Percentiles rank a stretch among this genome's conserved stretches.
Evolutionary conservation across 768 basidiomycete genomes (phyloP).

Genomic region (Russula sp.): DNA sequence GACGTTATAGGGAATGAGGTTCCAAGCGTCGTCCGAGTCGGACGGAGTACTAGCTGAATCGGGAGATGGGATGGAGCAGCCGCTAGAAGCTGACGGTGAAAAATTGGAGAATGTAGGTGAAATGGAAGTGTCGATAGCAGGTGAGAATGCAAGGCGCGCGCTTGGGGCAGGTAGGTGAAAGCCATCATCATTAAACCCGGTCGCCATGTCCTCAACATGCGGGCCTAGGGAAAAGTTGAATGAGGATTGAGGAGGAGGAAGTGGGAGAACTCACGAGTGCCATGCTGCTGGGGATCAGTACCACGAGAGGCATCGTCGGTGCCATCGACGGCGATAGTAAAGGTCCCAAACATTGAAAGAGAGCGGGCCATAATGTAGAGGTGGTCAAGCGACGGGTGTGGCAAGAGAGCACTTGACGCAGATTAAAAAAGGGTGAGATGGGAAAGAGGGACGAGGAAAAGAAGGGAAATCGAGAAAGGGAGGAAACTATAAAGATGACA

Average conservation of each 20-base stretch:
- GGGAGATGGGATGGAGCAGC: conserved; percentile 16
- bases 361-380: conserved; percentile 11
- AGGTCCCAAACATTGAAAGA: conserved; percentile 17
- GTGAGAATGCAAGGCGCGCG: conserved; percentile 11
- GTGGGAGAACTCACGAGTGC: neutral
- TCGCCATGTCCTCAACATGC: conserved; percentile 2
- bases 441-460: conserved; percentile 1
- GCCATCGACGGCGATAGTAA: conserved; percentile 10
- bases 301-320: conserved; percentile 1
- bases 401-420: neutral
- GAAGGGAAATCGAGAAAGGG: neutral
- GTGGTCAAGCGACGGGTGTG: neutral
- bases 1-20: conserved; percentile 35
- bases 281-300: conserved; percentile 4
- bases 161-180: conserved; percentile 13
- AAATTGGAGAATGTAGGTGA: conserved; percentile 19
- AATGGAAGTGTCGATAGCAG: conserved; percentile 17
- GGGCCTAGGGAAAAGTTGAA: neutral
- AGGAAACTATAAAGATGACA: conserved; percentile 20
- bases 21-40: conserved; percentile 29
- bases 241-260: neutral
- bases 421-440: neutral
- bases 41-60: conserved; percentile 6
- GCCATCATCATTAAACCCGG: conserved; percentile 7
- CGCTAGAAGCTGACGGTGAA: conserved; percentile 20